Evolutionary conservation across 164 flowering plant species (phyloP).

Genomic region (Macadamia tetraphylla): DNA sequence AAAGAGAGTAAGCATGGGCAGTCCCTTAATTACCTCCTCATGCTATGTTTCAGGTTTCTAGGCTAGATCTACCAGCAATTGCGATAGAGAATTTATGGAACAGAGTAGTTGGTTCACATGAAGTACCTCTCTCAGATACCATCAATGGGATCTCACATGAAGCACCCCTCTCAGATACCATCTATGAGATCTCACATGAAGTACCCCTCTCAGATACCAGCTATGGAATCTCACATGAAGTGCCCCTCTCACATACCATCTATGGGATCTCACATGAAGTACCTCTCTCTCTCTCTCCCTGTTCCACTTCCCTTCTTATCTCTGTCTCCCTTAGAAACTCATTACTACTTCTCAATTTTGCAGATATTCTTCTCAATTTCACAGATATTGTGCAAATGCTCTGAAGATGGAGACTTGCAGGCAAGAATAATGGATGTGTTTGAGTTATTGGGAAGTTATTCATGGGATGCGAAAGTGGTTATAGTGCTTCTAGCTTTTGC

Average conservation of each 20-base stretch:
- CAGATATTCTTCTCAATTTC: conserved; percentile 33
- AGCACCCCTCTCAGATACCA: conserved; percentile 31
- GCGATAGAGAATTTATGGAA: conserved; percentile 5
- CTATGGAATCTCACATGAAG: conserved; percentile 43
- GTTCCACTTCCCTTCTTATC: neutral
- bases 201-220: conserved; percentile 30
- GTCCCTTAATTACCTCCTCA: neutral
- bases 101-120: conserved; percentile 27
- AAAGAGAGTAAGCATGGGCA: too few relatives aligned
- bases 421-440: too few relatives aligned
- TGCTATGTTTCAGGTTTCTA: conserved; percentile 33
- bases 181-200: conserved; percentile 41
- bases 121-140: conserved; percentile 27
- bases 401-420: too few relatives aligned
- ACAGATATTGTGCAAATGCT: conserved; percentile 32
- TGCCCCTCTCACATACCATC: conserved; percentile 23
- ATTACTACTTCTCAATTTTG: neutral
- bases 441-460: too few relatives aligned
- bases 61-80: conserved; percentile 11
- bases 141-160: conserved; percentile 36
- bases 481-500: too few relatives aligned
- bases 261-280: conserved; percentile 46
- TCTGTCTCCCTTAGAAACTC: too few relatives aligned
- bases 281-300: conserved; percentile 5
- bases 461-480: too few relatives aligned